A percentile compares a stretch with the other conserved stretches of the same genome.
Evolutionary conservation across 306 rosid genomes (phyloP).

Genomic region (Cicer arietinum): DNA sequence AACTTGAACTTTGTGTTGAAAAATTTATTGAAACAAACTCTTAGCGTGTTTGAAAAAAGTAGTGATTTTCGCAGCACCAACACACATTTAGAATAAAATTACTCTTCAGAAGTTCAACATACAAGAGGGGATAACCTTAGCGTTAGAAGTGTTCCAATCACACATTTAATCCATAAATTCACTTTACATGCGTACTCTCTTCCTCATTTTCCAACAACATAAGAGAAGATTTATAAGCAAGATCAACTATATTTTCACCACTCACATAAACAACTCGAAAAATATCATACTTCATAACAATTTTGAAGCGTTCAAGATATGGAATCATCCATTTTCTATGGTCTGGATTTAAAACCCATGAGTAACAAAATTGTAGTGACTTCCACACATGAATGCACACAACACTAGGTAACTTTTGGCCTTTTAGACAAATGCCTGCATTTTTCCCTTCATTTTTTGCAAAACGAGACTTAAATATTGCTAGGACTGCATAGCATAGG

Average conservation of each 20-base stretch:
- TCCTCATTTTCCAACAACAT: conserved; percentile 54
- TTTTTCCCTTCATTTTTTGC: conserved; percentile 57
- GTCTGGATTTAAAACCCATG: conserved; percentile 63
- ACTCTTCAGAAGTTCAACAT: background rate
- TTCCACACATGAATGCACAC: conserved; percentile 73
- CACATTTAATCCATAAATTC: background rate
- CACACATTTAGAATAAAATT: background rate
- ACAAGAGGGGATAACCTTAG: background rate
- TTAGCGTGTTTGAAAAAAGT: background rate
- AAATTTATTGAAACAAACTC: too few species aligned
- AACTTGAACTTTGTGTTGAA: background rate
- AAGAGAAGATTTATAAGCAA: conserved; percentile 43
- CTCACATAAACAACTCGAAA: conserved; percentile 65
- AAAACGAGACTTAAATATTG: conserved; percentile 60
- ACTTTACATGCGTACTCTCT: conserved; percentile 42
- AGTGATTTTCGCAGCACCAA: background rate
- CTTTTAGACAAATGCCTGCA: conserved; percentile 70
- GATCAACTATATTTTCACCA: conserved; percentile 39
- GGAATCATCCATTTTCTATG: conserved; percentile 60
- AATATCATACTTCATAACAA: conserved; percentile 69
- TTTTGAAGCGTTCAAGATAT: conserved; percentile 63
- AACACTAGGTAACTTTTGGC: conserved; percentile 56
- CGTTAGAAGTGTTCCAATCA: background rate
- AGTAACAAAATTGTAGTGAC: conserved; percentile 67
- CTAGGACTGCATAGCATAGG: conserved; percentile 64